phyloP scores from a whole-genome alignment of 2,329 filamentous ascomycete genomes.

The Fusarium graminum region DNA sequence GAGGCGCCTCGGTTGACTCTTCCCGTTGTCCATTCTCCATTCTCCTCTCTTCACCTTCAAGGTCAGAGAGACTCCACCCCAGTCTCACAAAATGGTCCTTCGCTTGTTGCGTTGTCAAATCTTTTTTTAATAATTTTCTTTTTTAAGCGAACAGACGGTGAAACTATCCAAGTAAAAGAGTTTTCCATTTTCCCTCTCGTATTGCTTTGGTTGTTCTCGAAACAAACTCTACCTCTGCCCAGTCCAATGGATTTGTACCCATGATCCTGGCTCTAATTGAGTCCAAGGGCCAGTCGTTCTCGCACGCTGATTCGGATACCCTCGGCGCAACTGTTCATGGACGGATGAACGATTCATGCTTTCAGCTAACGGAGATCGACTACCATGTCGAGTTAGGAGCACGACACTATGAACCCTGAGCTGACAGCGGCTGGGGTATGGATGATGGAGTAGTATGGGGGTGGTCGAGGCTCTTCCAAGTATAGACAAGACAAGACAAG shows the following conservation, averaged over 20 bases:
- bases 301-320: slow-evolving; percentile 40
- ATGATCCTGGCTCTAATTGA: slow-evolving; percentile 42
- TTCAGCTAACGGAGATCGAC: slow-evolving; percentile 29
- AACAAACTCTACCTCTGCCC: slow-evolving; percentile 26
- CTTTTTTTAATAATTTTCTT: slow-evolving; percentile 1
- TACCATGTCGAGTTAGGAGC: slow-evolving; percentile 23
- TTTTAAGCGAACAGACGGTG: slow-evolving; percentile 1
- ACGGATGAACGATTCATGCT: slow-evolving; percentile 7
- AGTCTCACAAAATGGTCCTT: slow-evolving; percentile 38
- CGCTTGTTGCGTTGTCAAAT: slow-evolving; percentile 5
- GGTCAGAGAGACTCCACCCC: slow-evolving; percentile 39
- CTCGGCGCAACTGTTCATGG: slow-evolving; percentile 22
- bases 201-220: slow-evolving; percentile 5
- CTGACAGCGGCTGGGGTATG: slow-evolving; percentile 15
- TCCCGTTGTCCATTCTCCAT: slow-evolving; percentile 11
- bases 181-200: slow-evolving; percentile 13
- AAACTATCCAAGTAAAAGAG: slow-evolving; percentile 10
- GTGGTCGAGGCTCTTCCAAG: slow-evolving; percentile 20
- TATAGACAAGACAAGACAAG: not conserved
- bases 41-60: slow-evolving; percentile 30
- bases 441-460: not conserved
- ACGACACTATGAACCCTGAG: slow-evolving; percentile 2
- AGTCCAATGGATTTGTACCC: slow-evolving; percentile 21
- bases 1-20: slow-evolving; percentile 13
- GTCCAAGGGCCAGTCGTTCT: slow-evolving; percentile 50